phyloP scores from a whole-genome alignment of 192 early-diverging fungal species.

The Chytriomyces sp. region DNA sequence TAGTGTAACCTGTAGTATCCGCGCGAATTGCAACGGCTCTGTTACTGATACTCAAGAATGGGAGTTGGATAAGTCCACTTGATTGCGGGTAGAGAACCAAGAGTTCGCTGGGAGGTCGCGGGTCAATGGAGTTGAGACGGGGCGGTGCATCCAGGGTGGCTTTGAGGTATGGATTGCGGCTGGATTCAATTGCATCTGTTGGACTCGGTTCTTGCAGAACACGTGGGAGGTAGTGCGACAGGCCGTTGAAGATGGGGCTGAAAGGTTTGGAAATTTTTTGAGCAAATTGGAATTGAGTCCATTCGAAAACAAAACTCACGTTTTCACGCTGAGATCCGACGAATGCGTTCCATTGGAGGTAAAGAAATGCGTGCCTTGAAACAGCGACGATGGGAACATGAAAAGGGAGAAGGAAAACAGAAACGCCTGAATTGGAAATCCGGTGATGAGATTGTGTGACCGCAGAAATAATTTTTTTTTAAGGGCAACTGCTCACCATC shows the following conservation, averaged over 20 bases:
- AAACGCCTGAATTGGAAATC: conserved; percentile 61
- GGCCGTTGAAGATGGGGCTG: conserved; percentile 7
- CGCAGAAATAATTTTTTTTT: conserved; percentile 69
- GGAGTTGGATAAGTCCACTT: neutral
- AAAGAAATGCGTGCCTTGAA: conserved; percentile 12
- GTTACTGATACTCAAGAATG: neutral
- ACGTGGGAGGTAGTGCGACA: conserved; percentile 18
- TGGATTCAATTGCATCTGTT: neutral
- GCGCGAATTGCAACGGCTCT: neutral
- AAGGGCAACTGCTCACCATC: conserved; percentile 51
- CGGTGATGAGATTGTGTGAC: conserved; percentile 23
- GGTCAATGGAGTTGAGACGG: neutral
- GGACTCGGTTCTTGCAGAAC: neutral
- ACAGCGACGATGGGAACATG: conserved; percentile 65
- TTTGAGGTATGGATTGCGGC: neutral
- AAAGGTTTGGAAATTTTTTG: neutral
- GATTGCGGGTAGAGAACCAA: neutral
- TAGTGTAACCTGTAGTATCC: neutral
- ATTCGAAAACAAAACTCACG: neutral
- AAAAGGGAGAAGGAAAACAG: conserved; percentile 86
- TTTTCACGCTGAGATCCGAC: neutral
- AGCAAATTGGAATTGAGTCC: neutral
- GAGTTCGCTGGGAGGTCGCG: neutral
- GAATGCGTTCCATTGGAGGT: neutral
- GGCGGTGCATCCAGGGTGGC: neutral